phyloP scores from a whole-genome alignment of 2,329 filamentous ascomycete species.

The Ophidiomyces ophidiicola region DNA sequence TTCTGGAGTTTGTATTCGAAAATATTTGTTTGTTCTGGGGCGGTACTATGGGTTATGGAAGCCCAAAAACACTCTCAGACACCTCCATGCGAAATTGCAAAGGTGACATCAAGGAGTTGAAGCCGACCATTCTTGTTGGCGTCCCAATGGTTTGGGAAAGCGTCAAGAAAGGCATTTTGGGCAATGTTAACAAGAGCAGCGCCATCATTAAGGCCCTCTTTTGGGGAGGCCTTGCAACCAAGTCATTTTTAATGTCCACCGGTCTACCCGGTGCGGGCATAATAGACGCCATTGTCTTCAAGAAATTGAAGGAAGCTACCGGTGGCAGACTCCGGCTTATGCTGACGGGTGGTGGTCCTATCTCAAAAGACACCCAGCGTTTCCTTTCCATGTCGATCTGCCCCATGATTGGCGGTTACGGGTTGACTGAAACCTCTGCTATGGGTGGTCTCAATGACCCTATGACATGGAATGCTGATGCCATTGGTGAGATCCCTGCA shows the following conservation, averaged over 20 bases:
- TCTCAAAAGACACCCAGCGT: constrained; percentile 72
- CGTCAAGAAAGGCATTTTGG: constrained; percentile 83
- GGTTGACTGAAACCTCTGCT: constrained; percentile 82
- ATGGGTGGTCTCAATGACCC: constrained; percentile 52
- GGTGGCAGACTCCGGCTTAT: constrained; percentile 79
- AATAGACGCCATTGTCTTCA: constrained; percentile 77
- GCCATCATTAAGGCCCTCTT: constrained; percentile 66
- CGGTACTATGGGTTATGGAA: constrained; percentile 78
- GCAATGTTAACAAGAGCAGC: constrained; percentile 61
- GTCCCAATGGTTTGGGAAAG: constrained; percentile 97
- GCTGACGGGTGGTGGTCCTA: constrained; percentile 87
- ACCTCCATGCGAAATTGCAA: constrained; percentile 74
- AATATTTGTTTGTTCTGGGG: constrained; percentile 82
- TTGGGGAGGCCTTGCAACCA: constrained; percentile 52
- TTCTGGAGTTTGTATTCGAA: constrained; percentile 92
- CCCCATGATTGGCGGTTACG: constrained; percentile 90
- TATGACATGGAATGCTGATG: constrained; percentile 57
- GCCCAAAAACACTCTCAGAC: constrained; percentile 78
- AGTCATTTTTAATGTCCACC: constrained; percentile 46
- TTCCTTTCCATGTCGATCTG: constrained; percentile 89
- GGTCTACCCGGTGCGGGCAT: constrained; percentile 47
- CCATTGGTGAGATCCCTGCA: constrained; percentile 51
- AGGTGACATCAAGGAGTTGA: constrained; percentile 86
- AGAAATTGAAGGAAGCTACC: constrained; percentile 79
- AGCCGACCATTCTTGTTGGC: constrained; percentile 79